Evolutionary conservation across 805 yeast genomes (phyloP), one percentile per base, ranked within the genome.

Genomic region (Kluyveromyces siamensis): DNA sequence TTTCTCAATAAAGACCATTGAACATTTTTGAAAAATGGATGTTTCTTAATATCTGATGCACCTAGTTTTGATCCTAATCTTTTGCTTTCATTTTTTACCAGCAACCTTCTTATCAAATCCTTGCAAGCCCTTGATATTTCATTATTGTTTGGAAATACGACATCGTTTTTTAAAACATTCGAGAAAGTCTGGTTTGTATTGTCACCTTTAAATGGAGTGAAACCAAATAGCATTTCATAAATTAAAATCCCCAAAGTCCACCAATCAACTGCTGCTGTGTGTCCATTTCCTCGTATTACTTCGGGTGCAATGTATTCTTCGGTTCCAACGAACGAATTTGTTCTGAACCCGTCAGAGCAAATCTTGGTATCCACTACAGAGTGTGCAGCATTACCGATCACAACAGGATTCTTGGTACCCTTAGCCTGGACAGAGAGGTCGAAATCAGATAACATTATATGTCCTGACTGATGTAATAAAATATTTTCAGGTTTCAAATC

Each of bases 231-330:
- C 99, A 93, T 93, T 63, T 93, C 99, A 66, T 81, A 95, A 21
- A 89, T 72, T 58, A 93, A 75, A 18, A 93, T 89, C 3, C 99
- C 99, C 55, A 93, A 71, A 0, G 99, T 93, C 99, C 99, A 93
- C 99, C 99, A 93, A 66, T 93, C 99, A 16, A 93, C 99, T 0
- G 98, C 96, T 8, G 91, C 84, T 1, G 98, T 91, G 60, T 93
- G 99, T 1, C 99, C 99, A 57, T 90, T 87, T 1, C 98, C 98
- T 64, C 93, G 74, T 48, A 93, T 93, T 5, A 93, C 99, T 61
- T 93, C 99, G 0, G 99, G 99, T 0, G 99, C 98, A 59, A 93
- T 89, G 65, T 93, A 93, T 63, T 93, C 99, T 63, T 93, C 99
- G 0, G 99, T 93, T 1, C 99, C 99, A 36, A 93, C 99, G 72